Evolutionary conservation across 208 protist species (phyloP), one percentile per base, ranked within the genome.

Genomic region (Wallacemonas sp.): DNA sequence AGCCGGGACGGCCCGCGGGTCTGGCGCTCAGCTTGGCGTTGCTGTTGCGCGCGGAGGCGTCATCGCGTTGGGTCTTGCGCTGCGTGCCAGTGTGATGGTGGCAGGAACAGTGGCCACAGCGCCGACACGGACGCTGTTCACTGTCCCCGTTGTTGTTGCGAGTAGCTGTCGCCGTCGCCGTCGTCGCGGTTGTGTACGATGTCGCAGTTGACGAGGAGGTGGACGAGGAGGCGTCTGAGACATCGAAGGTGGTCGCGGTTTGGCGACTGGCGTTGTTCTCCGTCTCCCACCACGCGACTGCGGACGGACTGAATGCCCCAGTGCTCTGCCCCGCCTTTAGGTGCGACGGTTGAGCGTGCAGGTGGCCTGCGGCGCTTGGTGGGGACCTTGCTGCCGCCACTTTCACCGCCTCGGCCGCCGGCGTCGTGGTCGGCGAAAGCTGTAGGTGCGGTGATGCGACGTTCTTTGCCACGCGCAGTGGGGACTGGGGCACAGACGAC

Each of bases 221-320:
- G 9, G 47, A 55, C 24, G 47, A 16, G 16, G 47, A 26, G 2
- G 67, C 79, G 60, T 85, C 75, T 0, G 78, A 87, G 21, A 70
- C 72, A 41, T 79, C 74, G 27, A 60, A 61, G 19, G 39, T 61
- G 29, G 52, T 58, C n/a, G 54, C 55, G 1, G 56, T 44, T 32
- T 41, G 23, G 4, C 24, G 26, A 19, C 43, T 29, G 19, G 58
- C 30, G 21, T 47, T 54, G 44, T 24, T 41, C 34, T 43, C 27
- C 4, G 70, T 68, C 33, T 94, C 88, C 88, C 88, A 94, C 88
- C 88, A 94, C 21, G 83, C 84, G 27, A 94, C 78, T 16, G 64
- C 66, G 6, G 70, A 56, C 1, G 88, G 64, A 21, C 75, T 70
- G 72, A 83, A 90, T n/a, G 30, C 23, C 12, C 19, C 24, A 14